Evolutionary conservation across 2,329 filamentous ascomycete species (phyloP).

Genomic region (Aspergillus nomiae): DNA sequence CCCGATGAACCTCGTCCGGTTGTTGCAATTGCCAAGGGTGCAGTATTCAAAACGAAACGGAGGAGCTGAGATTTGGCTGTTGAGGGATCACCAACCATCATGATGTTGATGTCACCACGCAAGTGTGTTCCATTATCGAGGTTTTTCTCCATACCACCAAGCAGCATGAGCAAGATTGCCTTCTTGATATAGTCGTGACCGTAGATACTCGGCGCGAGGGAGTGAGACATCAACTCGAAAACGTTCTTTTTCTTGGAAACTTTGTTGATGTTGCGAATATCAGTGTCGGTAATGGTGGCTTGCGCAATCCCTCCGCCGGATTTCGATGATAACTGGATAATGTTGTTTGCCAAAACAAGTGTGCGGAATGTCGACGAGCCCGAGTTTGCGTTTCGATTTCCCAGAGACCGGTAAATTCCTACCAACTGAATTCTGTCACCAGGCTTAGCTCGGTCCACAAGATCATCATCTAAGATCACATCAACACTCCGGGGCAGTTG

Average conservation of each 20-base stretch:
- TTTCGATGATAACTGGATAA: constrained; percentile 93
- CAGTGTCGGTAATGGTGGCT: constrained; percentile 89
- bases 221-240: constrained; percentile 90
- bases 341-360: constrained; percentile 87
- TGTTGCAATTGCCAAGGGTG: constrained; percentile 92
- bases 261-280: constrained; percentile 99
- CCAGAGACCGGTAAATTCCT: constrained; percentile 91
- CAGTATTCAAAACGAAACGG: constrained; percentile 95
- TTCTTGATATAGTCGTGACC: constrained; percentile 98
- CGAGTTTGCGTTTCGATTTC: constrained; percentile 87
- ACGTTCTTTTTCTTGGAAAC: constrained; percentile 91
- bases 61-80: constrained; percentile 98
- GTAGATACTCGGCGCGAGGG: constrained; percentile 92
- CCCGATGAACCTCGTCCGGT: constrained; percentile 96
- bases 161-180: constrained; percentile 89
- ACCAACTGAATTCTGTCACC: constrained; percentile 95
- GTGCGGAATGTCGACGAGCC: constrained; percentile 96
- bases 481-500: constrained; percentile 95
- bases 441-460: constrained; percentile 92
- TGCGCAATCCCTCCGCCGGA: constrained; percentile 92
- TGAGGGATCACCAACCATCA: constrained; percentile 98
- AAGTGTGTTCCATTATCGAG: constrained; percentile 96
- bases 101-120: constrained; percentile 97
- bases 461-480: constrained; percentile 93
- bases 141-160: constrained; percentile 98